Base-by-base conservation (phyloP, 1,284 basidiomycete genomes). In the Ustilago nuda region DNA sequence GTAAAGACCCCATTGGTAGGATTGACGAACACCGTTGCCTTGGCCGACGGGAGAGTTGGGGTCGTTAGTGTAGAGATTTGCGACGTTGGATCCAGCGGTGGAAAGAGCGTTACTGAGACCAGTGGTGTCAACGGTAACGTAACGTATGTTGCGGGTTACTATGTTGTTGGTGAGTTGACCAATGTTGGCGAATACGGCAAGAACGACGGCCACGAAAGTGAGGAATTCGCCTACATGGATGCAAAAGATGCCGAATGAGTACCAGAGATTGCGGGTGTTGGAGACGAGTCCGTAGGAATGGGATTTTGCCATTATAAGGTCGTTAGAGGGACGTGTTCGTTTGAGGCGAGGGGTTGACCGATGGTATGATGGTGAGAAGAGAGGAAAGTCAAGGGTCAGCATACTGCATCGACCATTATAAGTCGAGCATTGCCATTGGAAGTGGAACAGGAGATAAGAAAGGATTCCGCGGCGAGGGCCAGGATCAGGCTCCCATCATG, bases 141-240 rank as follows among this genome's bases (percentile, higher is more conserved):
- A 76, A 27, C 76, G 72, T 56, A 85, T 81, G 78, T 82, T 77
- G 23, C 83, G 79, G 3, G 84, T 72, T 23, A 85, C 84, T 53
- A 85, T 79, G 76, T 85, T 85, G 52, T 79, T 60, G 41, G 81
- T 75, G 15, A 84, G 53, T 61, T 84, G 83, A 23, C 82, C 80
- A 32, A 84, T 79, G 73, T 84, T 83, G 59, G 73, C 82, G 36
- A 85, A 66, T 19, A 85, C 79, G 36, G 64, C 68, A 27, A 85
- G 72, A 39, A 79, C 69, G 50, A 81, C 80, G 12, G 84, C 84
- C 35, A 75, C 67, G 53, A 85, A 84, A 23, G 82, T 75, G 30
- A 85, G 78, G 66, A 85, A 80, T 56, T 83, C 79, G 56, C 78
- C 83, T 72, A 57, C 30, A n/a, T 77, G 79, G 56, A 66, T 66